phyloP scores from a whole-genome alignment of 2,329 filamentous ascomycete genomes.

The Alternaria sp. region DNA sequence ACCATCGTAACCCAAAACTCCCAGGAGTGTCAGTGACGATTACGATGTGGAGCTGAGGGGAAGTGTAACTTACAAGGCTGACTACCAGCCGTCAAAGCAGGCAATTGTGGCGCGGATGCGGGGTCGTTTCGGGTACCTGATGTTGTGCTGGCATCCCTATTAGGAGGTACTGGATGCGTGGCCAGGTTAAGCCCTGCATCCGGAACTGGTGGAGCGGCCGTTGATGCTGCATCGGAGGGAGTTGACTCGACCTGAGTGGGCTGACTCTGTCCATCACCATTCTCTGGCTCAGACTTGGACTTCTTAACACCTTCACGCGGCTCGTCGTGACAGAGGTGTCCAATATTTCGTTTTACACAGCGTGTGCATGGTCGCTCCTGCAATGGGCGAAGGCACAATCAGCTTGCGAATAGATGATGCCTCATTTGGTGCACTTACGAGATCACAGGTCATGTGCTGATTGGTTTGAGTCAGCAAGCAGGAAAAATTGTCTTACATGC shows the following conservation, averaged over 20 bases:
- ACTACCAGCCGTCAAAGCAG: constrained; percentile 68
- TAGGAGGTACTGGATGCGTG: constrained; percentile 46
- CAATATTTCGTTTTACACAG: constrained; percentile 98
- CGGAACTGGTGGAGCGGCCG: constrained; percentile 37
- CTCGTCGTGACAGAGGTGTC: constrained; percentile 97
- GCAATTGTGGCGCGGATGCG: constrained; percentile 71
- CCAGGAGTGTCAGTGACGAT: constrained; percentile 35
- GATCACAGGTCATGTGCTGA: constrained; percentile 64
- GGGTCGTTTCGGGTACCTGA: constrained; percentile 77
- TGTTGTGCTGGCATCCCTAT: constrained; percentile 54
- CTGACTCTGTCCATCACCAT: constrained; percentile 41
- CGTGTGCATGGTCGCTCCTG: constrained; percentile 95
- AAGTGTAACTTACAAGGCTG: constrained; percentile 74
- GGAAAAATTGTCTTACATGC: constrained; percentile 26
- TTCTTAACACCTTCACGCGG: constrained; percentile 86
- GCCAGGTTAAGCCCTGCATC: constrained; percentile 52
- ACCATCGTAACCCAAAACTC: constrained; percentile 84
- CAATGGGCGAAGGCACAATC: constrained; percentile 42
- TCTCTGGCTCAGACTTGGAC: constrained; percentile 66
- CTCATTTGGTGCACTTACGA: constrained; percentile 46
- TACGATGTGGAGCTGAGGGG: constrained; percentile 28
- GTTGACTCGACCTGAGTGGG: constrained; percentile 40
- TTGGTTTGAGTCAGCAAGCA: constrained; percentile 45
- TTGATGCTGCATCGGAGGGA: constrained; percentile 38
- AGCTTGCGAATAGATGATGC: constrained; percentile 39